A percentile compares a stretch with the other conserved stretches of the same genome.
These are phyloP conservation scores for Echinochloa phyllopogon DNA, from an alignment of 176 grass and related monocot species.

Conservation along the genomic window DNA sequence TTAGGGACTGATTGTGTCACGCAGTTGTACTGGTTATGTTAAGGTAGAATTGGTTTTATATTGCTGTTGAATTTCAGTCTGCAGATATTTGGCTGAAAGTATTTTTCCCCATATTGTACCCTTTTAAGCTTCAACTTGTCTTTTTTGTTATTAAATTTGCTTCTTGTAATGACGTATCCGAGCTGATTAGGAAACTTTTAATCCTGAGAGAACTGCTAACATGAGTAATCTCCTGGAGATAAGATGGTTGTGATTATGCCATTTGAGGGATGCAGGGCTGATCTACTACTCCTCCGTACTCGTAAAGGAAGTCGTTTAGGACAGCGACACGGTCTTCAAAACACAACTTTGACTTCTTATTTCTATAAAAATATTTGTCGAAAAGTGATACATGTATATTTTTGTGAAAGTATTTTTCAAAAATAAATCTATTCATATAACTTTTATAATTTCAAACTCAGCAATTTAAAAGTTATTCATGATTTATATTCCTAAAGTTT, in stretches of 20 bases:
- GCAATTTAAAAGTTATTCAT: too few relatives aligned
- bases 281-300: slow-evolving; percentile 18
- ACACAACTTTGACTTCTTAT: too few relatives aligned
- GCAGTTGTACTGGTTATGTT: neutral
- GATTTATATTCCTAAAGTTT: too few relatives aligned
- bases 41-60: slow-evolving; percentile 20
- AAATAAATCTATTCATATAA: too few relatives aligned
- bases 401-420: too few relatives aligned
- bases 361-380: too few relatives aligned
- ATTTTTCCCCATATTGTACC: neutral
- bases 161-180: neutral
- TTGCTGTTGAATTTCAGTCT: neutral
- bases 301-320: too few relatives aligned
- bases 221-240: neutral
- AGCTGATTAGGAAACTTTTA: neutral
- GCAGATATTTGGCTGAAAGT: neutral
- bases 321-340: too few relatives aligned
- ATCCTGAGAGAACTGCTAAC: neutral
- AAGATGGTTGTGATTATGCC: slow-evolving; percentile 12
- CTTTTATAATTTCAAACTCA: too few relatives aligned
- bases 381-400: too few relatives aligned
- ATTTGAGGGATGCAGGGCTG: slow-evolving; percentile 19
- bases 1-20: slow-evolving; percentile 19
- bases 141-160: neutral
- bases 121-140: slow-evolving; percentile 11